phyloP scores from a whole-genome alignment of 805 yeast species.

The Candida glaebosa region DNA sequence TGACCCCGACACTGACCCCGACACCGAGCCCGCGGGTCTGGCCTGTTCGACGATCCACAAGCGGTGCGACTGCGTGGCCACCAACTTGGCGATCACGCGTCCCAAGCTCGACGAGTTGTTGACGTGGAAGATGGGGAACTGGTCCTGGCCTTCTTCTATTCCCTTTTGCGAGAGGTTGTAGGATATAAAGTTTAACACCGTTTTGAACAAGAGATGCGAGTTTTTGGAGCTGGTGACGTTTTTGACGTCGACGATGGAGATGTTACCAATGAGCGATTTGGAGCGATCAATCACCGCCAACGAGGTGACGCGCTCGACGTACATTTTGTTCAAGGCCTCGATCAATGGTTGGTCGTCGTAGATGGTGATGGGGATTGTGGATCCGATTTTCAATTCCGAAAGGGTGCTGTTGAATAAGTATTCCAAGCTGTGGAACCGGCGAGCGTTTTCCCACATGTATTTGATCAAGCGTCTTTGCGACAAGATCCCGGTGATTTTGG shows the following conservation, averaged over 20 bases:
- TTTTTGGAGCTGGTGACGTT: slow-evolving; percentile 85
- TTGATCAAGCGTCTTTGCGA: slow-evolving; percentile 86
- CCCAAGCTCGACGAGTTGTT: slow-evolving; percentile 75
- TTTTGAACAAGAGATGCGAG: slow-evolving; percentile 73
- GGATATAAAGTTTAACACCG: slow-evolving; percentile 84
- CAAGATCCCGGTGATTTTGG: slow-evolving; percentile 70
- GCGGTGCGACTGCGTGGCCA: slow-evolving; percentile 92
- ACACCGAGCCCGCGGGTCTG: slow-evolving; percentile 2
- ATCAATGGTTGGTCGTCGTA: slow-evolving; percentile 84
- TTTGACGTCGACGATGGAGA: slow-evolving; percentile 90
- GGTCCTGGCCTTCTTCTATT: slow-evolving; percentile 90
- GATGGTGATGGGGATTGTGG: slow-evolving; percentile 66
- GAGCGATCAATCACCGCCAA: slow-evolving; percentile 87
- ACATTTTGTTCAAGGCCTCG: slow-evolving; percentile 85
- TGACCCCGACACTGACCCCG: too few relatives aligned
- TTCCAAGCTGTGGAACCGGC: slow-evolving; percentile 80
- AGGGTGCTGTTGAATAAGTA: slow-evolving; percentile 65
- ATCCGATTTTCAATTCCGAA: slow-evolving; percentile 74
- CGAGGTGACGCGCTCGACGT: slow-evolving; percentile 77
- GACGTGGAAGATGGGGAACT: slow-evolving; percentile 95
- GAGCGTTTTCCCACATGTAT: slow-evolving; percentile 89
- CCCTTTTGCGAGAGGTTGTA: slow-evolving; percentile 87
- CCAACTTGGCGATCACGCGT: slow-evolving; percentile 88
- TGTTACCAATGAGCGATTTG: slow-evolving; percentile 78
- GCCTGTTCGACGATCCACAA: slow-evolving; percentile 67